Evolutionary conservation across 495 filamentous ascomycete species (phyloP), one percentile per base, ranked within the genome.

Genomic region (Penicillium crystallinum): DNA sequence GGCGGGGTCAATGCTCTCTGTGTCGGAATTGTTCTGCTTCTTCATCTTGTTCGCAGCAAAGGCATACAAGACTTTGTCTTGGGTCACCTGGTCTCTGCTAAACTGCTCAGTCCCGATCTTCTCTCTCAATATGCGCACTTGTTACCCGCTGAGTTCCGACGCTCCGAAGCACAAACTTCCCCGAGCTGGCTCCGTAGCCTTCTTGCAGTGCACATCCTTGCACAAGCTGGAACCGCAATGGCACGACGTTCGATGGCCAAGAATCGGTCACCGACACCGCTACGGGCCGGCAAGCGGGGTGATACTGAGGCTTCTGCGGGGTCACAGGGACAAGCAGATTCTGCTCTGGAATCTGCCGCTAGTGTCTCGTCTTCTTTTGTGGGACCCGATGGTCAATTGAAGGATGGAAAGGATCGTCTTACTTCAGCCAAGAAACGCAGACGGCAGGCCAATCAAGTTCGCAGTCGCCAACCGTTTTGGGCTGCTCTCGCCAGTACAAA

Each of bases 401-500:
- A 78, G 58, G 79, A 83, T 38, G 71, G 70, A 41, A 79, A 77
- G 46, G 78, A 82, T 52, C 82, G 80, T 45, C 65, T 77, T 17
- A 76, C 73, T 35, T 79, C 73, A 45, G 84, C 81, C 36, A 93
- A 95, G 70, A 93, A 90, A 75, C 88, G 87, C 68, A 81, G 85
- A 66, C 90, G 90, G 70, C 89, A 95, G 68, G 91, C 87, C 52
- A 89, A 88, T 39, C 88, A 89, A 66, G 90, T 96, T 46, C 77
- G 91, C 64, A 91, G 88, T 61, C 82, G 87, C 49, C 91, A 97
- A 73, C 91, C 91, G 37, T 82, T 97, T 47, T 97, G 91, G 91
- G 89, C 91, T 46, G 91, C 91, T 10, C 81, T 96, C 53, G 91
- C 91, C 23, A 93, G 89, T 67, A 95, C 89, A 48, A 97, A 95